phyloP scores from a whole-genome alignment of 106 monocot species.

The Agapanthus africanus region DNA sequence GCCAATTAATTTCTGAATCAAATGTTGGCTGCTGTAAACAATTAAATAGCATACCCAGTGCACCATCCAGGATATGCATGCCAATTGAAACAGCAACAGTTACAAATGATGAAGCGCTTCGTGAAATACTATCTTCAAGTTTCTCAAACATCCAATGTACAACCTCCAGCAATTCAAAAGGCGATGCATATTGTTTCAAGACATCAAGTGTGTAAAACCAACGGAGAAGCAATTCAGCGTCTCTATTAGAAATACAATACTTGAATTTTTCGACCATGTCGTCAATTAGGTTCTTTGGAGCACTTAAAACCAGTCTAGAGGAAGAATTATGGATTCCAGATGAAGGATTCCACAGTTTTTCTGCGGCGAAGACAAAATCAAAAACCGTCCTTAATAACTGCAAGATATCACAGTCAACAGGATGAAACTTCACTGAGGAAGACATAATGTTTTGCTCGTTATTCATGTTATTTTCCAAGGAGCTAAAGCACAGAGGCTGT shows the following conservation, averaged over 20 bases:
- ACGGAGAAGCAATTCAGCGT: slow-evolving; percentile 36
- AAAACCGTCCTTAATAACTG: slow-evolving; percentile 39
- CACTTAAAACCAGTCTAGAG: slow-evolving; percentile 19
- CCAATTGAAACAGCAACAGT: slow-evolving; percentile 32
- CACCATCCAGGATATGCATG: slow-evolving; percentile 44
- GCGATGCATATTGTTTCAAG: slow-evolving; percentile 49
- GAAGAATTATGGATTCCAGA: slow-evolving; percentile 11
- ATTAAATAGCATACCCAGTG: slow-evolving; percentile 36
- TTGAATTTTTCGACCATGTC: slow-evolving; percentile 50
- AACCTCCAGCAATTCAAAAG: slow-evolving; percentile 59
- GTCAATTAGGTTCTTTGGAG: slow-evolving; percentile 21
- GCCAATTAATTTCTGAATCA: slow-evolving; percentile 7
- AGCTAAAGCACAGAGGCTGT: slow-evolving; percentile 28
- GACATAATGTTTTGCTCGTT: slow-evolving; percentile 16
- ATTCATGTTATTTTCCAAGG: slow-evolving; percentile 14
- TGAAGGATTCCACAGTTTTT: slow-evolving; percentile 8
- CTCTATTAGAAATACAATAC: slow-evolving; percentile 17
- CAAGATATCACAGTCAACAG: slow-evolving; percentile 33
- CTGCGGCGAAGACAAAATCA: slow-evolving; percentile 21
- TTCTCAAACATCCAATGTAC: slow-evolving; percentile 53
- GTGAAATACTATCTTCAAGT: slow-evolving; percentile 25
- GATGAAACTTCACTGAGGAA: slow-evolving; percentile 35
- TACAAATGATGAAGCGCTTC: slow-evolving; percentile 5
- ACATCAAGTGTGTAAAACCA: slow-evolving; percentile 41
- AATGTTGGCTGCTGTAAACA: slow-evolving; percentile 14